Evolutionary conservation across 2,329 filamentous ascomycete species (phyloP).

Genomic region (Monosporascus sp.): DNA sequence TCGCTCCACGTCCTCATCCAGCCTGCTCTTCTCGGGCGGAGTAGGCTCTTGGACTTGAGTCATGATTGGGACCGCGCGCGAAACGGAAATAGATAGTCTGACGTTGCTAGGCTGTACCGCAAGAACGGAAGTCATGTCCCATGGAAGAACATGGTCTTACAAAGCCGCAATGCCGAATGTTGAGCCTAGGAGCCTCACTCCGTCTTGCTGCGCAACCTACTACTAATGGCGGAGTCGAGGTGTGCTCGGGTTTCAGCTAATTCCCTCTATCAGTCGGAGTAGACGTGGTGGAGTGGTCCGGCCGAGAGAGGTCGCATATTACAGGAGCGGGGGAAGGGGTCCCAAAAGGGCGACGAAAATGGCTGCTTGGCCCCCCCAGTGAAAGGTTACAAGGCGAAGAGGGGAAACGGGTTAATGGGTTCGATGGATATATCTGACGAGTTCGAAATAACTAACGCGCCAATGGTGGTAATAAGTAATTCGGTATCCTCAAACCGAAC

Average conservation of each 20-base stretch:
- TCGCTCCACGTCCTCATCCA: slow-evolving; percentile 34
- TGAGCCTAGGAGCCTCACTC: slow-evolving; percentile 10
- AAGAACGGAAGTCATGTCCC: slow-evolving; percentile 40
- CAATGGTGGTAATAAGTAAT: neutral
- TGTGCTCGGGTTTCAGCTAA: neutral
- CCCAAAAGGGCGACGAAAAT: neutral
- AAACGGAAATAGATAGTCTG: slow-evolving; percentile 32
- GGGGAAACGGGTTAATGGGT: neutral
- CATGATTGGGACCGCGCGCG: slow-evolving; percentile 37
- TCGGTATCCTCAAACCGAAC: neutral
- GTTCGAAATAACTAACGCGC: neutral
- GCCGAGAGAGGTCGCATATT: neutral
- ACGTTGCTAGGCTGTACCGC: slow-evolving; percentile 33
- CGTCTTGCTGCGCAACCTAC: slow-evolving; percentile 6
- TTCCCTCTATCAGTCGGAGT: neutral
- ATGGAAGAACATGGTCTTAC: slow-evolving; percentile 21
- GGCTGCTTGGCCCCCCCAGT: neutral
- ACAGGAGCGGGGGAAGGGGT: neutral
- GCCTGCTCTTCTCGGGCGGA: slow-evolving; percentile 34
- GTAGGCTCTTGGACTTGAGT: slow-evolving; percentile 36
- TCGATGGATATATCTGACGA: neutral
- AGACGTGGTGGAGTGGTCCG: neutral
- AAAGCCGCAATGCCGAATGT: slow-evolving; percentile 9
- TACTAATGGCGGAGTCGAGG: neutral
- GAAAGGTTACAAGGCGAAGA: neutral